phyloP scores from a whole-genome alignment of 768 basidiomycete species.

The Clavulina sp. region DNA sequence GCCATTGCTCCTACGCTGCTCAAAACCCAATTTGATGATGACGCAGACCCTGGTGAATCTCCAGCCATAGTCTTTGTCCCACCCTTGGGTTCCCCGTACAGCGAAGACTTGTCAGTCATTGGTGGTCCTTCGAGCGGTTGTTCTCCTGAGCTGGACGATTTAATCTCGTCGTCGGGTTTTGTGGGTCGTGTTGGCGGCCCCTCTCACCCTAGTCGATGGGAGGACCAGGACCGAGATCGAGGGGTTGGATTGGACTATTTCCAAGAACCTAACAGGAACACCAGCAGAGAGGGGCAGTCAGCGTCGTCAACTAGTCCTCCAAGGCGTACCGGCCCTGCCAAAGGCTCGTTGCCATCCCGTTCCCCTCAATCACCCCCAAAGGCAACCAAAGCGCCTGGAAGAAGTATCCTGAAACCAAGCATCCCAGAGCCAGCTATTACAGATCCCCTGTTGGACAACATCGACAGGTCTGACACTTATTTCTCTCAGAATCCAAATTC shows the following conservation, averaged over 20 bases:
- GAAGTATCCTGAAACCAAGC: too few species aligned
- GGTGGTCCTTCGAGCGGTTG: background rate
- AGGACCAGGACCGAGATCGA: slow-evolving; percentile 22
- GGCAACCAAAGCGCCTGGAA: too few species aligned
- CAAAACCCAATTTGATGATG: slow-evolving; percentile 36
- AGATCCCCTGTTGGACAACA: too few species aligned
- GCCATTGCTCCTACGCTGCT: slow-evolving; percentile 67
- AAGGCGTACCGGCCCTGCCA: background rate
- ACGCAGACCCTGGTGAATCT: slow-evolving; percentile 7
- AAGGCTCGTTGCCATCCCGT: too few species aligned
- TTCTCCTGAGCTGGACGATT: background rate
- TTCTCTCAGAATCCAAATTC: too few species aligned
- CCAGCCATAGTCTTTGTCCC: slow-evolving; percentile 13
- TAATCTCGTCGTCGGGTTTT: slow-evolving; percentile 15
- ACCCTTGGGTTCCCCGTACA: slow-evolving; percentile 13
- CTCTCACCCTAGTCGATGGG: slow-evolving; percentile 16
- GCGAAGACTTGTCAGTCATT: background rate
- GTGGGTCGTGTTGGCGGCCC: slow-evolving; percentile 10
- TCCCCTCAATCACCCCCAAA: too few species aligned
- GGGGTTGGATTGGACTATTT: slow-evolving; percentile 42
- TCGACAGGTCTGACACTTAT: too few species aligned
- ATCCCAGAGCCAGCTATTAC: too few species aligned
- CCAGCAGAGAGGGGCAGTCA: background rate
- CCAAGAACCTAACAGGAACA: slow-evolving; percentile 28
- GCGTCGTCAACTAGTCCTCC: background rate